Base-by-base conservation (phyloP, 23 red algal genomes). In the Gracilaria gracilis region DNA sequence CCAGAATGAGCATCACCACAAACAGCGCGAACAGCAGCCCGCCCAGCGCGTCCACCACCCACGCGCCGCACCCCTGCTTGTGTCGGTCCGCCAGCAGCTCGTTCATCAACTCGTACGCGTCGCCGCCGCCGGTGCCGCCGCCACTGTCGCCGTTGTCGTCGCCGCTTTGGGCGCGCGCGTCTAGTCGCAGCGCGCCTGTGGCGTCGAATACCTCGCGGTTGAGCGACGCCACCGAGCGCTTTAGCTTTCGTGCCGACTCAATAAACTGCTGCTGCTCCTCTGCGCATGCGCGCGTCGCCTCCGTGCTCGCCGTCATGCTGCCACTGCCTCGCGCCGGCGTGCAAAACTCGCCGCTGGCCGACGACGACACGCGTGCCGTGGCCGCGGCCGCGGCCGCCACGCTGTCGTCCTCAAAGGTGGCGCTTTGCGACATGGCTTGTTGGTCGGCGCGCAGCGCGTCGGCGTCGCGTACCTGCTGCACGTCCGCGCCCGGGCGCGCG, bases 1-100 rank as follows among this genome's bases (percentile, higher is more conserved):
- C 79, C 11, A 92, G 40, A 4, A 92, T 25, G 3, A 92, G 29
- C 42, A 83, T 75, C 20, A 92, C 77, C 16, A 92, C 8, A 48
- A 92, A 92, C 21, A 33, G 1, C 62, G 76, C 88, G 21, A 82
- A n/a, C 23, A 92, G 23, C 37, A 71, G 47, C 78, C 39, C 88
- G 21, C 88, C 76, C 51, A 92, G 28, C 37, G 29, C 42, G 9
- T 92, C 78, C 6, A 46, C 69, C 17, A 75, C 17, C 69, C 36
- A 42, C 15, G 36, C 36, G 36, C 14, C 23, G 15, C 69, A 75
- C 35, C 69, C 69, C 16, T 75, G 16, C 29, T 75, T 75, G 13
- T 46, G 37, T 21, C 11, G 42, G 35, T 75, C 69, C 35, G 36
- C 69, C 69, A 75, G 39, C 33, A 75, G 17, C 33, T 75, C 69